Evolutionary conservation across 2,329 filamentous ascomycete species (phyloP).

Genomic region (Ophiostoma populinum): DNA sequence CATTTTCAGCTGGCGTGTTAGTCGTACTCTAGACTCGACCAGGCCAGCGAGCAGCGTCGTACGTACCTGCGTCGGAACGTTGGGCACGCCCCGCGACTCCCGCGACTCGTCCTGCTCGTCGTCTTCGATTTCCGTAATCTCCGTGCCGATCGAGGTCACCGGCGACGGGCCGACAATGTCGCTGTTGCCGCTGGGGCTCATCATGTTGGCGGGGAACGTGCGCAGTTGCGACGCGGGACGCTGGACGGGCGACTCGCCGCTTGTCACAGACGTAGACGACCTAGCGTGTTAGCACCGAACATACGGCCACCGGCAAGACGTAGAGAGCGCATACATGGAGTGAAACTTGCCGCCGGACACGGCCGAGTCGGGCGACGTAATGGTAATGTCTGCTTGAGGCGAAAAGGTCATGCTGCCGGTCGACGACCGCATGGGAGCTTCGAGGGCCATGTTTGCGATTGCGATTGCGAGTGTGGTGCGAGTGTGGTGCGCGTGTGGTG

Average conservation of each 20-base stretch:
- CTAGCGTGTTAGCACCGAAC: conserved; percentile 24
- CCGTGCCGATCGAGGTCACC: conserved; percentile 71
- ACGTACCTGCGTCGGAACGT: conserved; percentile 18
- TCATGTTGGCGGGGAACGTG: conserved; percentile 33
- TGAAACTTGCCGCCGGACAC: conserved; percentile 30
- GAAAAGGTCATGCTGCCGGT: conserved; percentile 39
- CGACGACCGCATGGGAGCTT: conserved; percentile 45
- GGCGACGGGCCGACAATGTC: conserved; percentile 66
- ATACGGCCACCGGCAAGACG: conserved; percentile 25
- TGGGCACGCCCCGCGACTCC: not conserved
- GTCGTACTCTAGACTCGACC: not conserved
- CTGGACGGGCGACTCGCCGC: conserved; percentile 29
- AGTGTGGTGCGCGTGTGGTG: no score
- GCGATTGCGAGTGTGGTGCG: no score
- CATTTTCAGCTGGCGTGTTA: conserved; percentile 26
- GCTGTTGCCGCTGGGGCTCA: conserved; percentile 48
- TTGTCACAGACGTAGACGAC: conserved; percentile 19
- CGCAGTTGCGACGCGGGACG: conserved; percentile 33
- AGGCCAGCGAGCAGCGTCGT: no score
- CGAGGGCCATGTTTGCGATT: conserved; percentile 37
- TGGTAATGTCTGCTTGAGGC: conserved; percentile 35
- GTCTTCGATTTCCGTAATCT: conserved; percentile 71
- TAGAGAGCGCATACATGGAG: conserved; percentile 27
- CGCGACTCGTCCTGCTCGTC: conserved; percentile 25
- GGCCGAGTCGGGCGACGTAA: conserved; percentile 35